Evolutionary conservation across 768 basidiomycete species (phyloP), one percentile per base, ranked within the genome.

Genomic region (Termitomyces sp.): DNA sequence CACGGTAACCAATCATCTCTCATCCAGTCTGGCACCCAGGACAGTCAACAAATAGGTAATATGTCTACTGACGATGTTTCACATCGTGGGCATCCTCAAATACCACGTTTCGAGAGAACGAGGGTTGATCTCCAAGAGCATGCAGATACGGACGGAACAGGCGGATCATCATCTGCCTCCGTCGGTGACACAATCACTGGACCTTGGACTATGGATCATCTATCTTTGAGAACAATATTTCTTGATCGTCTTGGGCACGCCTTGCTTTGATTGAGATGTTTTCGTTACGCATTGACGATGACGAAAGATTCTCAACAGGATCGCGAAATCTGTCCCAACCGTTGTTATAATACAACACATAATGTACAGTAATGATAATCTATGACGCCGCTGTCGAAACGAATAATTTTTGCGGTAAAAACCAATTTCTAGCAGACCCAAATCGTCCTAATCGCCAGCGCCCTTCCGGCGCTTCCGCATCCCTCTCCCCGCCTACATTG

Each of bases 381-480:
- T 45, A 57, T 45, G 51, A 53, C 26, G 32, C 53, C 14, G 43
- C 45, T 43, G 61, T 41, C 8, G 57, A 48, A 24, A 54, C 22
- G 46, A 64, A 62, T 18, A 65, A 20, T 36, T 59, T 62, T 8
- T 52, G 55, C 6, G 59, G 48, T 16, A 51, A 57, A 41, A 62
- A 62, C 63, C 63, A 65, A 43, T 56, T 54, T 46, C 48, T 58
- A 41, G 60, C 52, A 16, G 63, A 52, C 8, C 53, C 56, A 47
- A 59, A 59, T 14, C 54, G 45, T 22, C 53, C 30, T 14, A 58
- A 26, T 57, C 47, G 56, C 45, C 52, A 36, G 18, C 54, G 53
- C 24, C 59, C 38, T 16, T 52, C 60, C 11, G 35, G 16, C 3
- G 41, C 57, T 47, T 53, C 54, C 10, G 0, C 38, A 52, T 58